A percentile compares a stretch with the other conserved stretches of the same genome.
phyloP scores from a whole-genome alignment of 2,329 filamentous ascomycete genomes.

The Penicillium italicum region DNA sequence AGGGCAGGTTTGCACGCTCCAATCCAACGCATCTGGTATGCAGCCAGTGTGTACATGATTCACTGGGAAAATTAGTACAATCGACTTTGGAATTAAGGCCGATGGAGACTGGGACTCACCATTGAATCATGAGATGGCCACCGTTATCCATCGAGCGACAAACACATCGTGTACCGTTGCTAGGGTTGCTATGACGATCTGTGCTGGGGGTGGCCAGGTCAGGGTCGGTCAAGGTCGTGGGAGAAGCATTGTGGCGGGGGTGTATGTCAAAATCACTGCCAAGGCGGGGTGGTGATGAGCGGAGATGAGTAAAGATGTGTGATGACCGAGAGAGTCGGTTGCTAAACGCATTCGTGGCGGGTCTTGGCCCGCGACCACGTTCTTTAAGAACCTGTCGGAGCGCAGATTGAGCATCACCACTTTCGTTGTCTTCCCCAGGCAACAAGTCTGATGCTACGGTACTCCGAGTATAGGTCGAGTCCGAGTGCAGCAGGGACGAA shows the following conservation, averaged over 20 bases:
- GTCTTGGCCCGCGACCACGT: conserved; percentile 26
- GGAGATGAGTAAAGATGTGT: conserved; percentile 36
- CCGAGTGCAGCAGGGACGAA: conserved; percentile 30
- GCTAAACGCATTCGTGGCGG: conserved; percentile 30
- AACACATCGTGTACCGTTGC: conserved; percentile 55
- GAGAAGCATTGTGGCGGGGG: conserved; percentile 44
- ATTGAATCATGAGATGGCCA: conserved; percentile 59
- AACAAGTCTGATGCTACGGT: conserved; percentile 27
- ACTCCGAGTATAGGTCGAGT: conserved; percentile 32
- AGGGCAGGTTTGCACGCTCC: conserved; percentile 45
- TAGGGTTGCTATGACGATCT: conserved; percentile 51
- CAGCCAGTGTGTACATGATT: conserved; percentile 61
- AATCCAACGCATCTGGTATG: conserved; percentile 58
- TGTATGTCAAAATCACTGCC: conserved; percentile 37
- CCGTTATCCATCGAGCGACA: conserved; percentile 55
- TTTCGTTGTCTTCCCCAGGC: conserved; percentile 30
- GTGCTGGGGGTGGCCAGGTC: conserved; percentile 52
- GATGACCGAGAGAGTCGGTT: conserved; percentile 30
- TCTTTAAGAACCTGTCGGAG: conserved; percentile 45
- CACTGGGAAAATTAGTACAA: conserved; percentile 37
- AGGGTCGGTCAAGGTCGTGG: conserved; percentile 50
- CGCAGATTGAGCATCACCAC: conserved; percentile 46
- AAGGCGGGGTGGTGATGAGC: conserved; percentile 44
- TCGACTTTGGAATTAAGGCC: neutral
- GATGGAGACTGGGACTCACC: conserved; percentile 34